Percentiles rank a stretch among this genome's conserved stretches.
Conservation (phyloP, 2,329 filamentous ascomycete species). For the Apiospora phragmitis region DNA sequence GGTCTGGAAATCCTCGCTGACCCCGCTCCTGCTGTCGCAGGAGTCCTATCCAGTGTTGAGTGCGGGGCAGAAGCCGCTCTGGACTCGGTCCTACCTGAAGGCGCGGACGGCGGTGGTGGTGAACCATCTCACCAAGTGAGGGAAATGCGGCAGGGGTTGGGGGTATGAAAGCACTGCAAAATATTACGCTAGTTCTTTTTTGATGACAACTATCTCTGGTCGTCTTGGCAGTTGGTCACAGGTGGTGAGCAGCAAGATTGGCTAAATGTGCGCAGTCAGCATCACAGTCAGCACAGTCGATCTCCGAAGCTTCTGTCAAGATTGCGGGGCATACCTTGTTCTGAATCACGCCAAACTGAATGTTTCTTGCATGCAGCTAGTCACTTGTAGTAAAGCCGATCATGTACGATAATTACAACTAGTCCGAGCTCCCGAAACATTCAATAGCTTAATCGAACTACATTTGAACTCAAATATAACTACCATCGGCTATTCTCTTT, state of each 20-base stretch:
- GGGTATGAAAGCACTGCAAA: no score
- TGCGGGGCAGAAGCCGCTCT: neutral
- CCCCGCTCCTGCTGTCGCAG: neutral
- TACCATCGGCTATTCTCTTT: neutral
- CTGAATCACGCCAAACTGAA: neutral
- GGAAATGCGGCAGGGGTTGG: neutral
- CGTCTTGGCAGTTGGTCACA: neutral
- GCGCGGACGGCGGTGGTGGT: neutral
- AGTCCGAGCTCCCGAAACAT: neutral
- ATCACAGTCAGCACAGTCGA: neutral
- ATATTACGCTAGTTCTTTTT: no score
- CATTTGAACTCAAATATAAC: neutral
- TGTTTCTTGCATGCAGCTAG: neutral
- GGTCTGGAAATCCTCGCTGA: constrained; percentile 9
- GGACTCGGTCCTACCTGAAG: neutral
- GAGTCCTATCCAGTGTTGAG: neutral
- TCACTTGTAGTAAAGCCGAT: neutral
- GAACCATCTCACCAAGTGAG: constrained; percentile 7
- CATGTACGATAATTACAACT: neutral
- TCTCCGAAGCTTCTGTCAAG: neutral
- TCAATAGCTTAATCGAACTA: neutral
- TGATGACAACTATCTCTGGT: no score
- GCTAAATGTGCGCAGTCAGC: no score
- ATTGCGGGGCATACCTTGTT: neutral
- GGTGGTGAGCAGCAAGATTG: neutral